A percentile compares a stretch with the other conserved stretches of the same genome.
These are phyloP conservation scores for Echeveria elegans DNA, from an alignment of 164 flowering plant species.

Conservation along the genomic window DNA sequence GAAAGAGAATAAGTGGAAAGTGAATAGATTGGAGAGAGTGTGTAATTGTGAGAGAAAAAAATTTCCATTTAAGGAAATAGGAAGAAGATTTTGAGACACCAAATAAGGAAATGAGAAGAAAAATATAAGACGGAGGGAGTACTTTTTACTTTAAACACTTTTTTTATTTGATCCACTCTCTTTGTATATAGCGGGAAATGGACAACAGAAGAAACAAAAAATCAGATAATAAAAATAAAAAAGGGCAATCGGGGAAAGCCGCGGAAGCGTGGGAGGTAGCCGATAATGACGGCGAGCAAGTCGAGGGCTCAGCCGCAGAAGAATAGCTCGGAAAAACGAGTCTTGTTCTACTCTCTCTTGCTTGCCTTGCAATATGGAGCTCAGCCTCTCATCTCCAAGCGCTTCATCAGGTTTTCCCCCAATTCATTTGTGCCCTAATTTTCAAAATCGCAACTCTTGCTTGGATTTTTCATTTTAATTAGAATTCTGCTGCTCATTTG, in stretches of 20 bases:
- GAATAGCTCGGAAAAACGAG: constrained; percentile 16
- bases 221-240: too few species aligned
- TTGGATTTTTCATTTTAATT: neutral
- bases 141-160: too few species aligned
- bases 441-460: neutral
- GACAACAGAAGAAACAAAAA: too few species aligned
- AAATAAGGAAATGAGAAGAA: too few species aligned
- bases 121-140: too few species aligned
- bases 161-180: too few species aligned
- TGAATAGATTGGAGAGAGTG: too few species aligned
- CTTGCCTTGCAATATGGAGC: constrained; percentile 83
- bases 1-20: too few species aligned
- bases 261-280: constrained; percentile 14
- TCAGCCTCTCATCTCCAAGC: constrained; percentile 82
- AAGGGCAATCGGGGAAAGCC: neutral
- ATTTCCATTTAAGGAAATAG: too few species aligned
- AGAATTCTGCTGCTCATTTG: neutral
- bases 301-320: constrained; percentile 13
- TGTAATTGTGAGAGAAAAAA: too few species aligned
- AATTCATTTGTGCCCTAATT: neutral
- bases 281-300: constrained; percentile 34
- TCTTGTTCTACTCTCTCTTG: constrained; percentile 51
- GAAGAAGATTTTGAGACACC: too few species aligned
- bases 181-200: too few species aligned
- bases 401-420: constrained; percentile 45